Evolutionary conservation across 75 land plant species (phyloP).

Genomic region (Adiantum capillusveneris): DNA sequence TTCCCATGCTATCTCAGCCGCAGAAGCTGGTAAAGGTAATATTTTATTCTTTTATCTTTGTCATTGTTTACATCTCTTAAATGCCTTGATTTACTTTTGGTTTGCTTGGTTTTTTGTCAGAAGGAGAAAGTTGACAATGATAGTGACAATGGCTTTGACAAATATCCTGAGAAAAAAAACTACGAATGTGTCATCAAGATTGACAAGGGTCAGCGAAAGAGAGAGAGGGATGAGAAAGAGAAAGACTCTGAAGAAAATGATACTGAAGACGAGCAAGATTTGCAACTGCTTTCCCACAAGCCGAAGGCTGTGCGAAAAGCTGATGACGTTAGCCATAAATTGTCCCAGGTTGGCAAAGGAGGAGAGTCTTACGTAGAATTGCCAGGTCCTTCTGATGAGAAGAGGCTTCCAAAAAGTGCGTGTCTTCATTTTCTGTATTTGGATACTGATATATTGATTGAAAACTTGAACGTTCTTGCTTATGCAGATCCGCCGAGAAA

Average conservation of each 20-base stretch:
- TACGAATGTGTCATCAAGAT: constrained; percentile 22
- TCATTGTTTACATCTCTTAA: too few species aligned
- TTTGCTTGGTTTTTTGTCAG: constrained; percentile 9
- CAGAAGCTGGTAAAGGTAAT: background rate
- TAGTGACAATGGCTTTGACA: too few species aligned
- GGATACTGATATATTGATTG: too few species aligned
- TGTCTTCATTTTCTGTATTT: too few species aligned
- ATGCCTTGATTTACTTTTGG: too few species aligned
- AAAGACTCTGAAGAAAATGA: constrained; percentile 59
- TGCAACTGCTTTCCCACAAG: constrained; percentile 42
- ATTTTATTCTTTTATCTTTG: too few species aligned
- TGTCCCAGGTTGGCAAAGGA: constrained; percentile 52
- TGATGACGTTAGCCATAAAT: constrained; percentile 54
- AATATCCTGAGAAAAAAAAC: too few species aligned
- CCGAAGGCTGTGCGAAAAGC: constrained; percentile 51
- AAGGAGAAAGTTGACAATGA: constrained; percentile 51
- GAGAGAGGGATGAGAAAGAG: constrained; percentile 58
- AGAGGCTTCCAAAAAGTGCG: constrained; percentile 47
- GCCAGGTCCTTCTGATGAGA: constrained; percentile 40
- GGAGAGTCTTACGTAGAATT: constrained; percentile 8
- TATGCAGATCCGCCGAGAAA: constrained; percentile 16
- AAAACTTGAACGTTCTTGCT: too few species aligned
- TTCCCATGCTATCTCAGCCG: background rate
- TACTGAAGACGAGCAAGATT: constrained; percentile 34
- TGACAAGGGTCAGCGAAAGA: constrained; percentile 34